These are phyloP conservation scores for Cladophialophora bantiana DNA, from an alignment of 2,329 filamentous ascomycete genomes.

Conservation along the genomic window DNA sequence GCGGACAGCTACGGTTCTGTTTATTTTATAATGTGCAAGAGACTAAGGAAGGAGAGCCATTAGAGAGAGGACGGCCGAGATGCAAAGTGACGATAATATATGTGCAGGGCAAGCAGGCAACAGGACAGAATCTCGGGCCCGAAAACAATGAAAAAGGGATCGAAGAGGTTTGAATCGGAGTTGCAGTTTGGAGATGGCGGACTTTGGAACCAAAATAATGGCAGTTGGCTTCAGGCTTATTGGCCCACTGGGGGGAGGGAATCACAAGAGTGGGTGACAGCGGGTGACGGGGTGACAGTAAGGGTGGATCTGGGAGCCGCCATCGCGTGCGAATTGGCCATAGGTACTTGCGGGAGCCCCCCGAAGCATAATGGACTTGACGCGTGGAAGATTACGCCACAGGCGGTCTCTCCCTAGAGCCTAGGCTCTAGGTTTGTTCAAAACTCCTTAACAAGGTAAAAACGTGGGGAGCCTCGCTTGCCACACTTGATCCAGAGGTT, in stretches of 20 bases:
- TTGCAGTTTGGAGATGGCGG: conserved; percentile 7
- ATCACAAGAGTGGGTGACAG: background rate
- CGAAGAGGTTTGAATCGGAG: background rate
- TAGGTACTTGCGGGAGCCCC: background rate
- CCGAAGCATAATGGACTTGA: background rate
- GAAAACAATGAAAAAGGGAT: conserved; percentile 12
- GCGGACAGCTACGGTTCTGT: background rate
- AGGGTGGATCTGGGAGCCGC: background rate
- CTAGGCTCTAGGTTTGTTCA: too few relatives aligned
- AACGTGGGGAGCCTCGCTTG: background rate
- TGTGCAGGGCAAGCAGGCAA: conserved; percentile 15
- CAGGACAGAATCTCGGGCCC: conserved; percentile 22
- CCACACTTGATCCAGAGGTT: background rate
- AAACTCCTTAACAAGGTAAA: background rate
- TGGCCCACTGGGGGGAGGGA: background rate
- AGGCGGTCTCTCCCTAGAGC: background rate
- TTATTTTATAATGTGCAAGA: background rate
- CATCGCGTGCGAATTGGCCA: conserved; percentile 1
- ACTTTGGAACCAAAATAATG: conserved; percentile 4
- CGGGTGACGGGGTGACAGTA: background rate
- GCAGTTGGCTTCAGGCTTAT: background rate
- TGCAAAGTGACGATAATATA: conserved; percentile 12
- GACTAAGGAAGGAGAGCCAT: background rate
- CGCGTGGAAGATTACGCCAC: conserved; percentile 5
- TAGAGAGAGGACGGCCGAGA: conserved; percentile 7